Evolutionary conservation across 768 basidiomycete species (phyloP).

Genomic region (Russula abietina): DNA sequence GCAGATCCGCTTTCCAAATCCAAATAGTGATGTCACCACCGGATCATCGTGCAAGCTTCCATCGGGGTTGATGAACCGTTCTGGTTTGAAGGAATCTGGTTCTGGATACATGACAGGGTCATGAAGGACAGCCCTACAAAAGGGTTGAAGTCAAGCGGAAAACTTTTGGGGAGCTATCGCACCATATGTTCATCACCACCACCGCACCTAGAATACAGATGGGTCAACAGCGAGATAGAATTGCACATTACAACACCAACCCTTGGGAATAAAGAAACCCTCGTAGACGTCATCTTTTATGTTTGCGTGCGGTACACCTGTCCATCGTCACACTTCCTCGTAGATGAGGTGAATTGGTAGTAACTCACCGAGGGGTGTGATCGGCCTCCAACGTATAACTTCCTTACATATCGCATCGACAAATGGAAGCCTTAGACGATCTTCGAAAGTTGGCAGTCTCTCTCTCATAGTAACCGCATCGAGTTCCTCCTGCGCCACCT

Average conservation of each 20-base stretch:
- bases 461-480: background rate
- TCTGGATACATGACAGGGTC: background rate
- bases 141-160: background rate
- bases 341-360: background rate
- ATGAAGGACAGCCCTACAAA: background rate
- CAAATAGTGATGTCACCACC: background rate
- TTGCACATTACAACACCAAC: background rate
- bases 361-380: slow-evolving; percentile 18
- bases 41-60: background rate
- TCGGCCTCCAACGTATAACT: slow-evolving; percentile 18
- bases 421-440: background rate
- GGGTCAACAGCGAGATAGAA: background rate
- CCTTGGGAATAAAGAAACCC: slow-evolving; percentile 24
- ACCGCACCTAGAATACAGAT: slow-evolving; percentile 12
- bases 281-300: slow-evolving; percentile 20
- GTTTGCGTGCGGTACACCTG: slow-evolving; percentile 21
- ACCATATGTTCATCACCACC: slow-evolving; percentile 26
- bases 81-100: background rate
- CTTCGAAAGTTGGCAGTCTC: background rate
- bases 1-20: background rate
- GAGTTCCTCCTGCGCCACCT: background rate
- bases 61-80: background rate
- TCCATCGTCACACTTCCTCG: background rate
- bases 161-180: background rate
- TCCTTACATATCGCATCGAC: slow-evolving; percentile 2